Percentiles rank a stretch among this genome's conserved stretches.
phyloP scores from a whole-genome alignment of 176 grass and related monocot genomes.

The Dendrocalamus sinicus region DNA sequence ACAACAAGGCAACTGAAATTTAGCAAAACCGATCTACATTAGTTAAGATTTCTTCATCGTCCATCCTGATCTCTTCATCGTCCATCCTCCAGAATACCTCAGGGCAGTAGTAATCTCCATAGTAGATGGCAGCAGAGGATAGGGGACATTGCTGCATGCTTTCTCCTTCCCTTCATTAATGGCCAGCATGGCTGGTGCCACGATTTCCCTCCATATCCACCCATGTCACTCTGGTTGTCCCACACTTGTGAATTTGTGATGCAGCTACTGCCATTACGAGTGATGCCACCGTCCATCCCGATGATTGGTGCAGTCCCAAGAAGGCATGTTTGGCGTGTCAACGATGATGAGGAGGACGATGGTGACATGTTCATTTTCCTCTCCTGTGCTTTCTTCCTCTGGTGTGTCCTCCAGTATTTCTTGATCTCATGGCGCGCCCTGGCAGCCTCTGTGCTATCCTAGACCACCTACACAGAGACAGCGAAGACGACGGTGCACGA shows the following conservation, averaged over 20 bases:
- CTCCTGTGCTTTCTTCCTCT: constrained; percentile 93
- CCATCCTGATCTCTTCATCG: constrained; percentile 48
- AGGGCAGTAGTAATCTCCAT: constrained; percentile 45
- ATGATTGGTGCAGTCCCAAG: constrained; percentile 26
- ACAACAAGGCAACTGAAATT: too few species aligned
- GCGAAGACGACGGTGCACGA: too few species aligned
- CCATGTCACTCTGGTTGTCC: constrained; percentile 36
- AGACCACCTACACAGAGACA: too few species aligned
- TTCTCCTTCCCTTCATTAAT: constrained; percentile 42
- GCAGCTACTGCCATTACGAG: constrained; percentile 31
- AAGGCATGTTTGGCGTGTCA: constrained; percentile 58
- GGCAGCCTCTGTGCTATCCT: too few species aligned
- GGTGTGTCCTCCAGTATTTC: constrained; percentile 40
- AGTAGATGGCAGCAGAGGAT: constrained; percentile 30
- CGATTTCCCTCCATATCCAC: constrained; percentile 80
- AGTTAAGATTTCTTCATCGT: background rate
- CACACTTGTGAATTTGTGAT: constrained; percentile 37
- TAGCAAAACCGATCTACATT: too few species aligned
- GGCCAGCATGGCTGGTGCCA: constrained; percentile 26
- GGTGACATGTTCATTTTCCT: constrained; percentile 51
- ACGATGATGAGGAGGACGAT: constrained; percentile 58
- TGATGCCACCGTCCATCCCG: background rate
- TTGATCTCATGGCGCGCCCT: too few species aligned
- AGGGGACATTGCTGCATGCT: constrained; percentile 20
- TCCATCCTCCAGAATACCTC: constrained; percentile 65